phyloP scores from a whole-genome alignment of 2,329 filamentous ascomycete genomes.

The Pseudogymnoascus sp. region DNA sequence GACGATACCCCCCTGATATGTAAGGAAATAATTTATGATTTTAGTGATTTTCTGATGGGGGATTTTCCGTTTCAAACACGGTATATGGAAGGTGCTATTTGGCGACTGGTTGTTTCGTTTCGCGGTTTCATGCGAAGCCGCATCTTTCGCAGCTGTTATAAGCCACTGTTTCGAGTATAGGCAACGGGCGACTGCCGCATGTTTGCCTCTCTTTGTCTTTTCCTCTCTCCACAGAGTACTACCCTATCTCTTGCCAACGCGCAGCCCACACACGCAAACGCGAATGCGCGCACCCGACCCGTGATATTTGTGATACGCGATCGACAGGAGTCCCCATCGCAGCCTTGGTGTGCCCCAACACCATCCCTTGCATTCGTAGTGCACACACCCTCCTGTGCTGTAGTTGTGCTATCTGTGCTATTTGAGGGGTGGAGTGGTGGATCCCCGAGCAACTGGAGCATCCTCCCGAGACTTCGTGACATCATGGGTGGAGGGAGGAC shows the following conservation, averaged over 20 bases:
- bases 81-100: background rate
- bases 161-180: background rate
- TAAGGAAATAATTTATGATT: background rate
- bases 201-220: background rate
- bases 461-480: background rate
- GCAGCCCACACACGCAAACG: background rate
- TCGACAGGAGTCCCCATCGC: background rate
- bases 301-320: slow-evolving; percentile 4
- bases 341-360: background rate
- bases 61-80: background rate
- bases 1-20: slow-evolving; percentile 2
- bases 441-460: background rate
- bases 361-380: background rate
- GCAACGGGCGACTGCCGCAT: background rate
- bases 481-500: background rate
- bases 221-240: background rate
- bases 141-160: background rate
- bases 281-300: background rate
- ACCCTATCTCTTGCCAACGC: background rate
- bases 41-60: background rate
- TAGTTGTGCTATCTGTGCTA: background rate
- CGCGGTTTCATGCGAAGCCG: background rate
- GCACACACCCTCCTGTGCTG: background rate
- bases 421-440: background rate
- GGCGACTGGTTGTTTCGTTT: background rate